These are phyloP conservation scores for Apiospora rasikravindrae DNA, from an alignment of 2,329 filamentous ascomycete species.

Conservation along the genomic window DNA sequence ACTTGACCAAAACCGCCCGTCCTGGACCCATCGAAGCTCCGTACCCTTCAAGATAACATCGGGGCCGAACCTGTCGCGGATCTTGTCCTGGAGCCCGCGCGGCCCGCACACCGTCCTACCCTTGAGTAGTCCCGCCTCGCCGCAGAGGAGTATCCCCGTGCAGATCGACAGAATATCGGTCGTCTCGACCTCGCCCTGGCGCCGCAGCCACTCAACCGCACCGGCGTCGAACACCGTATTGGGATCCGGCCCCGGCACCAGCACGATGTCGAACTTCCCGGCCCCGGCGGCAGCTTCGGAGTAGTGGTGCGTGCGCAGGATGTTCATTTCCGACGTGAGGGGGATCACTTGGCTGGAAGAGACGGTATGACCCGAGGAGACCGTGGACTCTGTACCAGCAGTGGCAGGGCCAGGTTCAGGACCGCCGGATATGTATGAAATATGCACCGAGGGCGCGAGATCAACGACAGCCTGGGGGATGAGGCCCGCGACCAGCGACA, in stretches of 20 bases:
- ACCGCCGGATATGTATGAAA: constrained; percentile 53
- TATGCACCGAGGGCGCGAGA: constrained; percentile 48
- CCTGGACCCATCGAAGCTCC: constrained; percentile 54
- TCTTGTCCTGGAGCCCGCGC: constrained; percentile 48
- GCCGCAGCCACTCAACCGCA: constrained; percentile 48
- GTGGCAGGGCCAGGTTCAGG: not conserved
- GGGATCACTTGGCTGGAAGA: constrained; percentile 34
- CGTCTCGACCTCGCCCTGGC: constrained; percentile 43
- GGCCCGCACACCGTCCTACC: constrained; percentile 53
- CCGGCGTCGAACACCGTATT: constrained; percentile 34
- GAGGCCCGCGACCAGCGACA: constrained; percentile 38
- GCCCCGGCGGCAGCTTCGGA: constrained; percentile 52
- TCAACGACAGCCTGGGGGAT: constrained; percentile 44
- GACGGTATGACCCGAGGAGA: not conserved
- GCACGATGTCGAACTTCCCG: constrained; percentile 55
- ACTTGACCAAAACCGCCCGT: constrained; percentile 61
- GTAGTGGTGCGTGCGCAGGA: constrained; percentile 51
- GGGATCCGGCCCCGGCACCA: constrained; percentile 58
- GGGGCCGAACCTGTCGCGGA: constrained; percentile 45
- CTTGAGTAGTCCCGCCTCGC: constrained; percentile 52
- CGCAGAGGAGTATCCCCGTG: constrained; percentile 55
- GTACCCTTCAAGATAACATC: constrained; percentile 50
- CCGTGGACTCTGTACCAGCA: not conserved
- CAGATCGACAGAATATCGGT: constrained; percentile 59
- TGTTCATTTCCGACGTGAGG: constrained; percentile 46